phyloP scores from a whole-genome alignment of 2,329 filamentous ascomycete genomes.

The Pezicula neosporulosa region DNA sequence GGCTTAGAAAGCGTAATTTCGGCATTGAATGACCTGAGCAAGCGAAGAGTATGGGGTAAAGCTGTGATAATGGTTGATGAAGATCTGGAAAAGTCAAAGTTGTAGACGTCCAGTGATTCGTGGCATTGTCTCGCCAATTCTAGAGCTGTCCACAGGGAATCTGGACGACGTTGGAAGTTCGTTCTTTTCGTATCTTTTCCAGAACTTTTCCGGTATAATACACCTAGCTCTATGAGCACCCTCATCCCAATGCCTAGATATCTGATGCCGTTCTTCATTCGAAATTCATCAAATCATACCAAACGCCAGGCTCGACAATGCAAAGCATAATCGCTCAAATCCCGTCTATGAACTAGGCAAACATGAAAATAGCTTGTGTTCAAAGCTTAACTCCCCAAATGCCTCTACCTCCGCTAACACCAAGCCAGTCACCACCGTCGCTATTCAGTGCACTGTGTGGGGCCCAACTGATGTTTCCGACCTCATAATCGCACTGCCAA shows the following conservation, averaged over 20 bases:
- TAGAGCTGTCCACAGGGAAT: background rate
- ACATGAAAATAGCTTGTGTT: constrained; percentile 5
- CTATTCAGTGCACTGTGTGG: constrained; percentile 64
- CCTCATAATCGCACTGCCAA: constrained; percentile 85
- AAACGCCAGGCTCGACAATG: constrained; percentile 21
- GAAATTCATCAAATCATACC: constrained; percentile 8
- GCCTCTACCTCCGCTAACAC: constrained; percentile 75
- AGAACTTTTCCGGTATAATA: constrained; percentile 13
- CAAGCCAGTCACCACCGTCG: constrained; percentile 79
- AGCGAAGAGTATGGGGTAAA: constrained; percentile 51
- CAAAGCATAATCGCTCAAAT: constrained; percentile 7
- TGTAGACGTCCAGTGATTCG: background rate
- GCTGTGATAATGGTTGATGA: constrained; percentile 44
- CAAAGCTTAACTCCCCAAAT: constrained; percentile 61
- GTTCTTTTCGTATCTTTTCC: constrained; percentile 1
- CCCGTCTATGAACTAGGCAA: constrained; percentile 11
- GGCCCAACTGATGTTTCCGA: constrained; percentile 82
- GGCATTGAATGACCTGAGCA: constrained; percentile 48
- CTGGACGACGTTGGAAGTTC: background rate
- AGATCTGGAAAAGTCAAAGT: background rate
- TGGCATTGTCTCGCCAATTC: background rate
- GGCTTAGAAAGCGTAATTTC: constrained; percentile 45
- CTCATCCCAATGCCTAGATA: constrained; percentile 16
- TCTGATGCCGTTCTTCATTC: constrained; percentile 11
- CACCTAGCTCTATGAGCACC: constrained; percentile 10